phyloP scores from a whole-genome alignment of 139 green algal genomes.

The Haematococcus sp. region DNA sequence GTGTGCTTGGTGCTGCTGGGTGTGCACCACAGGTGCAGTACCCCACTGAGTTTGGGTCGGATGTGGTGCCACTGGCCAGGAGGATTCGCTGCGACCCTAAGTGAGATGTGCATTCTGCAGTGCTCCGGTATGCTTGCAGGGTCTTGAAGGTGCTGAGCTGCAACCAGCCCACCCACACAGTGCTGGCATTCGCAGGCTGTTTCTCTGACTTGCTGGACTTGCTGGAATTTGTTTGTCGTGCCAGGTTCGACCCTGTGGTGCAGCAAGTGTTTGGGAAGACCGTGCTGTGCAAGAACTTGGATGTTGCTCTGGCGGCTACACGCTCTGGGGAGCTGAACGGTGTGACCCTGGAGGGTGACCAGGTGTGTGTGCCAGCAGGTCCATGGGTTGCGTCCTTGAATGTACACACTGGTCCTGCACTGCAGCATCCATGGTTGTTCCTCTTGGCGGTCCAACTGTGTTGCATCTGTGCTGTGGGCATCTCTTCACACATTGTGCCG shows the following conservation, averaged over 20 bases:
- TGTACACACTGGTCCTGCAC: background rate
- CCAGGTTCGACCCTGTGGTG: conserved; percentile 25
- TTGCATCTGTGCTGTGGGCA: too few relatives aligned
- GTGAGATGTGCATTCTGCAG: background rate
- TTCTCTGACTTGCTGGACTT: too few relatives aligned
- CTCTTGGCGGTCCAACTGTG: too few relatives aligned
- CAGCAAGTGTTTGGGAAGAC: conserved; percentile 72
- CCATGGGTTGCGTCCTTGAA: background rate
- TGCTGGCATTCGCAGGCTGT: too few relatives aligned
- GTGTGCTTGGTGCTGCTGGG: too few relatives aligned
- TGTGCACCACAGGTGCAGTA: conserved; percentile 20
- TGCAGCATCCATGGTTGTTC: too few relatives aligned
- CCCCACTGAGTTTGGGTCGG: conserved; percentile 54
- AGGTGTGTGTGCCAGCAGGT: conserved; percentile 36
- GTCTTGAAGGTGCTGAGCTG: too few relatives aligned
- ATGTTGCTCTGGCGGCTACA: conserved; percentile 46
- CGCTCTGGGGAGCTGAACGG: conserved; percentile 62
- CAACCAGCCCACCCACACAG: too few relatives aligned
- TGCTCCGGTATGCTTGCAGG: too few relatives aligned
- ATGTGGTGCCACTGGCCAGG: conserved; percentile 74
- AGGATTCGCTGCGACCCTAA: conserved; percentile 56
- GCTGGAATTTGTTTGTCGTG: too few relatives aligned
- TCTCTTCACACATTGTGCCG: too few relatives aligned
- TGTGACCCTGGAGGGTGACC: conserved; percentile 88
- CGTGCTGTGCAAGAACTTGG: conserved; percentile 67